A percentile compares a stretch with the other conserved stretches of the same genome.
phyloP scores from a whole-genome alignment of 768 basidiomycete genomes.

The Kwoniella sp. region DNA sequence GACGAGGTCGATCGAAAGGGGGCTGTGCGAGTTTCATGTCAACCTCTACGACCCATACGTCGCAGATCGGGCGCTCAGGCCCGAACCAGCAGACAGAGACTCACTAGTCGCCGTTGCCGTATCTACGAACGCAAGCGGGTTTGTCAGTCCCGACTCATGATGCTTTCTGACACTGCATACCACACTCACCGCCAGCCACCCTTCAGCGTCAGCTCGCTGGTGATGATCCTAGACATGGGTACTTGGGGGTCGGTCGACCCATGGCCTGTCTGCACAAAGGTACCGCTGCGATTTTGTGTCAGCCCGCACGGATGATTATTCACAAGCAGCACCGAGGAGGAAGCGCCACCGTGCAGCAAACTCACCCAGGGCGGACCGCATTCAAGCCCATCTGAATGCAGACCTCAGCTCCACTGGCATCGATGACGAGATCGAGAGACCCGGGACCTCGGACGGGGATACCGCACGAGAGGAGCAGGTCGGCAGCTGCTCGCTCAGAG shows the following conservation, averaged over 20 bases:
- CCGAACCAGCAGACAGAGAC: conserved; percentile 35
- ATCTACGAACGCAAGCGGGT: conserved; percentile 48
- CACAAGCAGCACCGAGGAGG: background rate
- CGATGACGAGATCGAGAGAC: conserved; percentile 78
- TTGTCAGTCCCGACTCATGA: background rate
- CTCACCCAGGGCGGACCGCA: conserved; percentile 63
- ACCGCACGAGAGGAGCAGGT: conserved; percentile 62
- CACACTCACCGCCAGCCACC: conserved; percentile 85
- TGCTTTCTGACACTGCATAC: background rate
- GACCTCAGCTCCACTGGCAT: conserved; percentile 87
- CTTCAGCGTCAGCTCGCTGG: conserved; percentile 74
- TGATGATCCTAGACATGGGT: conserved; percentile 64
- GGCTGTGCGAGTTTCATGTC: too few species aligned
- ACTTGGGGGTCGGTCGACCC: conserved; percentile 71
- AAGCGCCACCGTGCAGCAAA: background rate
- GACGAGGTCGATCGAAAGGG: conserved; percentile 76
- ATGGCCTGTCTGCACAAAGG: conserved; percentile 68
- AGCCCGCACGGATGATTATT: too few species aligned
- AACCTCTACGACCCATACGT: too few species aligned
- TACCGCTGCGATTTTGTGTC: conserved; percentile 31
- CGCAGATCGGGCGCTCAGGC: too few species aligned
- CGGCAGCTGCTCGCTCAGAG: conserved; percentile 65
- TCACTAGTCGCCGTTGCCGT: conserved; percentile 43
- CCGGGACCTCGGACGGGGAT: conserved; percentile 67
- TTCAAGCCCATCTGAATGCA: conserved; percentile 82